Evolutionary conservation across 495 filamentous ascomycete genomes (phyloP).

Genomic region (Parachaetomium inaequale): DNA sequence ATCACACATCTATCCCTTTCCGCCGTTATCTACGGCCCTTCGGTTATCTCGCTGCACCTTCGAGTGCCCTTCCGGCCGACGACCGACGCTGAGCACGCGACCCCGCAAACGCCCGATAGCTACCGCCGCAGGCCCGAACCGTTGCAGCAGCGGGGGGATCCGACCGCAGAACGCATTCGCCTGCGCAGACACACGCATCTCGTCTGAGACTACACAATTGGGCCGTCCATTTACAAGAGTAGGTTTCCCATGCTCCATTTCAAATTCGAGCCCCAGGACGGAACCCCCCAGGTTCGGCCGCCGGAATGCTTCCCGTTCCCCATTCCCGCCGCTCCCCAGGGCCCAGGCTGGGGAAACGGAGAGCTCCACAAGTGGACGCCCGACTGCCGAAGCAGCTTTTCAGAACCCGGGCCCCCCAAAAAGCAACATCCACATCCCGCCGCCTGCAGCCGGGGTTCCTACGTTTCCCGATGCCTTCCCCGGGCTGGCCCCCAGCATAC

Average conservation of each 20-base stretch:
- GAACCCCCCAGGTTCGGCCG: neutral
- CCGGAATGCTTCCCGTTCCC: neutral
- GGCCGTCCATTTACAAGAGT: neutral
- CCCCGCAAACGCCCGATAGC: slow-evolving; percentile 19
- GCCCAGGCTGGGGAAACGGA: neutral
- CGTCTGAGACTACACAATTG: neutral
- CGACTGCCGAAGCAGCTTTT: slow-evolving; percentile 11
- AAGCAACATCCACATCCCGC: slow-evolving; percentile 2
- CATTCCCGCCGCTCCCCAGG: slow-evolving; percentile 2
- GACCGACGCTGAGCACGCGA: slow-evolving; percentile 24
- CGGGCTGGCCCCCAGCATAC: neutral
- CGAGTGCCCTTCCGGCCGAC: slow-evolving; percentile 7
- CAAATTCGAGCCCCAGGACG: neutral
- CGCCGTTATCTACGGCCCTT: slow-evolving; percentile 11
- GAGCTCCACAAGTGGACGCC: slow-evolving; percentile 10
- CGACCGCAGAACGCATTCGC: neutral
- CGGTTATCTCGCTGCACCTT: slow-evolving; percentile 5
- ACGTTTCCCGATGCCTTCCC: slow-evolving; percentile 8
- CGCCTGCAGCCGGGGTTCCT: slow-evolving; percentile 12
- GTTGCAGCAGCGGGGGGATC: neutral
- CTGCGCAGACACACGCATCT: neutral
- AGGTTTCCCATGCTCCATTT: neutral
- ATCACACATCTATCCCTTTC: neutral
- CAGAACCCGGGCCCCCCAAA: neutral
- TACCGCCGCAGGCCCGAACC: neutral